Evolutionary conservation across 179 eudicot genomes (phyloP), one percentile per base, ranked within the genome.

Genomic region (Patellifolia procumbens): DNA sequence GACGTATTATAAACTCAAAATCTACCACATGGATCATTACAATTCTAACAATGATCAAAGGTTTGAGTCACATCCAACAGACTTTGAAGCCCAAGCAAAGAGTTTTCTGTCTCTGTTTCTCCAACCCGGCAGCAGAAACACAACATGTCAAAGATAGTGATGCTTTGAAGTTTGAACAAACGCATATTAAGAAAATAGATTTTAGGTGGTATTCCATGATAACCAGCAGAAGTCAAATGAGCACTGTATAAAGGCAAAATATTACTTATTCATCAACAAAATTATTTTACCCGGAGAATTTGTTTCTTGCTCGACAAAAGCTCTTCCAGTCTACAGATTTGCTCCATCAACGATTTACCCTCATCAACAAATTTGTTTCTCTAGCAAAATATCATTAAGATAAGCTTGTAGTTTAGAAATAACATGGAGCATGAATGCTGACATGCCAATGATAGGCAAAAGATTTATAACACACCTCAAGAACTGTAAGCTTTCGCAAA

Each of bases 361-460:
- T 95, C 99, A 60, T 84, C 88, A 60, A 91, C 86, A 84, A 86
- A 91, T 82, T 93, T 93, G 79, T 88, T 91, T 86, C 94, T 87
- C 99, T 93, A 88, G 39, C 20, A 63, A 56, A 64, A 32, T 20
- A 61, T 51, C 70, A 75, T 13, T 67, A 34, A 32, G 37, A 81
- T 51, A 53, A 67, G 39, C 32, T 63, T 15, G 58, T 35, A 74
- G 65, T 13, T 43, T 59, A 75, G 2, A 59, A 15, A 37, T 2
- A 65, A n/a, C 28, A 43, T 24, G 17, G 31, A 22, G 65, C 46
- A 49, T 39, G 51, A 52, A 49, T 31, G 19, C 70, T 19, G 39
- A 48, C 12, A 28, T 29, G 15, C 61, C 20, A 48, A 74, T 28
- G 29, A 31, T 55, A 24, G 29, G 43, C 60, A 31, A 79, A 75